Evolutionary conservation across 2,329 filamentous ascomycete species (phyloP), one percentile per base, ranked within the genome.

Genomic region (Sporothrix dimorphospora): DNA sequence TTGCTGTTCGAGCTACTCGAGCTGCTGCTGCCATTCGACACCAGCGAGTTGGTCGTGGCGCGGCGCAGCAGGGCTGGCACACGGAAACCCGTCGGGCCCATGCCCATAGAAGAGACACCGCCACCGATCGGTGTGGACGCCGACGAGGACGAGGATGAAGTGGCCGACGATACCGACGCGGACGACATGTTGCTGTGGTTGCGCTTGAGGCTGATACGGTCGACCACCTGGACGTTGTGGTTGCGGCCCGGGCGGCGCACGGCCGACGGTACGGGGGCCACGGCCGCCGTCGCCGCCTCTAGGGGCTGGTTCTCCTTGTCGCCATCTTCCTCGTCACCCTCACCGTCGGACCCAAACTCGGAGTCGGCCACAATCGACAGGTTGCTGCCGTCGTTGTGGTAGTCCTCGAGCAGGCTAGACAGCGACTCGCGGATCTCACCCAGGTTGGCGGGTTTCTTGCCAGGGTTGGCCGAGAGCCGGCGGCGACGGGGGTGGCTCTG

Each of bases 381-480:
- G 72, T 51, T 77, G 27, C 88, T 87, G 57, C 82, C 76, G 19
- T 80, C 47, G 49, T 51, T 27, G 72, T 88, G 85, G 34, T 88
- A 86, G 57, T 92, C 89, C 30, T 97, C 94, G 19, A 97, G 90
- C 11, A 98, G 86, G 80, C 91, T 92, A 4, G 93, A 97, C 7
- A 98, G 84, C 0, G 92, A 93, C 79, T 95, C 89, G 72, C 94
- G 90, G 74, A 98, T 92, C 78, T 98, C 93, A 38, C 90, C 89
- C 11, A 97, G 83, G 21, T 90, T 92, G 5, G 91, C 86, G 0
- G 94, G 93, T 77, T 90, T 94, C 80, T 88, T 89, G 69, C 84
- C 85, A 19, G 84, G 83, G 72, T 85, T 86, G 30, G 88, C 90
- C 57, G 69, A 69, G 8, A 30, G n/a, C n/a, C 72, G 72, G 21